Percentiles rank a stretch among this genome's conserved stretches.
Evolutionary conservation across 257 asterid genomes (phyloP).

Genomic region (Cruciata laevipes): DNA sequence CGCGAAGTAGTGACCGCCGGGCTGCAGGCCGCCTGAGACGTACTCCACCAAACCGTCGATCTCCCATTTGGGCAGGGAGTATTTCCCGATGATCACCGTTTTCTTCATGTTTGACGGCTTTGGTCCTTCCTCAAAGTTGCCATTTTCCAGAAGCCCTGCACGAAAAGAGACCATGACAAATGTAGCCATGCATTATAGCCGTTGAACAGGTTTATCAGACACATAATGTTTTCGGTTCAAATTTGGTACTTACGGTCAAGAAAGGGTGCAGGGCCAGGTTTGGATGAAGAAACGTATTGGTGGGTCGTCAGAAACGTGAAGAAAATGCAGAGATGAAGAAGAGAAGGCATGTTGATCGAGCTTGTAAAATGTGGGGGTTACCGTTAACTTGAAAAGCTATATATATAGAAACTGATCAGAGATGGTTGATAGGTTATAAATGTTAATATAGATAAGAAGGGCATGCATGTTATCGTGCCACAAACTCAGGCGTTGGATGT

Average conservation of each 20-base stretch:
- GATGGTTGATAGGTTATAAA: neutral
- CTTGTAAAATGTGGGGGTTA: conserved; percentile 3
- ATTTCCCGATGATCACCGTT: conserved; percentile 50
- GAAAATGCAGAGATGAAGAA: conserved; percentile 25
- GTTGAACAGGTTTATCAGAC: no score
- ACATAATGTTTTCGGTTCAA: no score
- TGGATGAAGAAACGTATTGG: conserved; percentile 30
- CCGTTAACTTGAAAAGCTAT: no score
- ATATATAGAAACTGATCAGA: neutral
- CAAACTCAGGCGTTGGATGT: conserved; percentile 43
- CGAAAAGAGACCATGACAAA: neutral
- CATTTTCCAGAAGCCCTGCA: conserved; percentile 51
- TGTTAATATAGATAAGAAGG: neutral
- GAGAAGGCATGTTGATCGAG: conserved; percentile 27
- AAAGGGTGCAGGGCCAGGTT: conserved; percentile 14
- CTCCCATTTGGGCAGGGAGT: conserved; percentile 71
- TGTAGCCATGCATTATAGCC: no score
- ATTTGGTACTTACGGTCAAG: conserved; percentile 43
- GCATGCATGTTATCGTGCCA: conserved; percentile 43
- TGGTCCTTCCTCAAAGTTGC: conserved; percentile 64
- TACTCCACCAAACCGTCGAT: conserved; percentile 62
- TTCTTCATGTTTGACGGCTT: conserved; percentile 42
- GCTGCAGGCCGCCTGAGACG: conserved; percentile 70
- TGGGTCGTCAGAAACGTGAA: conserved; percentile 21
- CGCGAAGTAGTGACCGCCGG: conserved; percentile 54